Percentiles rank a stretch among this genome's conserved stretches.
phyloP scores from a whole-genome alignment of 2,329 filamentous ascomycete species.

The Huntiella omanensis region DNA sequence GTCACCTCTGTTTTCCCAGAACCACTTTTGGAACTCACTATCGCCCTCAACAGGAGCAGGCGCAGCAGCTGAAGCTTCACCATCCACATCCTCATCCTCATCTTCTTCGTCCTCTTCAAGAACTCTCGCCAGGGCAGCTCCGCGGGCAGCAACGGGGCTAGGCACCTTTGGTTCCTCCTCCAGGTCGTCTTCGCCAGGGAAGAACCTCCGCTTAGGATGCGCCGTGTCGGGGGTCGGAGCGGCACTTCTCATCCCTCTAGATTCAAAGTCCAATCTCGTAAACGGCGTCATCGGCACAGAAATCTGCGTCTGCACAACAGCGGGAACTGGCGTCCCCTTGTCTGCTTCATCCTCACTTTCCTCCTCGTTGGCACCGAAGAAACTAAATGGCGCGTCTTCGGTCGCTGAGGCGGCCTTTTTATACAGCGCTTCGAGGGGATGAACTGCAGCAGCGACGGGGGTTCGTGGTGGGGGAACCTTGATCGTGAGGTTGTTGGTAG shows the following conservation, averaged over 20 bases:
- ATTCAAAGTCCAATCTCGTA: conserved; percentile 59
- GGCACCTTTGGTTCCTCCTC: conserved; percentile 22
- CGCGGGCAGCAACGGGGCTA: conserved; percentile 3
- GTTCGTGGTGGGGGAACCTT: conserved; percentile 31
- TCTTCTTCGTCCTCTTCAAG: conserved; percentile 15
- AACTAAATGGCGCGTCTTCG: conserved; percentile 43
- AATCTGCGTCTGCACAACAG: conserved; percentile 9
- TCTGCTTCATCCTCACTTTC: conserved; percentile 23
- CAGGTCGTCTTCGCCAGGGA: conserved; percentile 29
- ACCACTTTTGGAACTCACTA: conserved; percentile 45
- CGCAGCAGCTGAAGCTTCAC: not conserved
- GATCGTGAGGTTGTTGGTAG: conserved; percentile 32
- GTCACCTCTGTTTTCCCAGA: conserved; percentile 47
- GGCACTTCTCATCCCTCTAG: conserved; percentile 60
- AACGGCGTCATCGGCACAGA: conserved; percentile 62
- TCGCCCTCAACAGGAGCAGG: conserved; percentile 13
- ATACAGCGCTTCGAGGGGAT: conserved; percentile 84
- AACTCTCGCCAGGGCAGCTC: not conserved
- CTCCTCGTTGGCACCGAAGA: conserved; percentile 44
- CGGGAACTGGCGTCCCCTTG: not conserved
- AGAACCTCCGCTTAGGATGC: conserved; percentile 46
- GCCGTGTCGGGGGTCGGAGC: conserved; percentile 92
- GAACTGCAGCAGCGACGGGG: conserved; percentile 37
- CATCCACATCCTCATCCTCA: conserved; percentile 9
- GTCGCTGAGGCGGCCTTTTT: conserved; percentile 36